Conservation (phyloP, 805 yeast genomes). For the Teunomyces panamensis region DNA sequence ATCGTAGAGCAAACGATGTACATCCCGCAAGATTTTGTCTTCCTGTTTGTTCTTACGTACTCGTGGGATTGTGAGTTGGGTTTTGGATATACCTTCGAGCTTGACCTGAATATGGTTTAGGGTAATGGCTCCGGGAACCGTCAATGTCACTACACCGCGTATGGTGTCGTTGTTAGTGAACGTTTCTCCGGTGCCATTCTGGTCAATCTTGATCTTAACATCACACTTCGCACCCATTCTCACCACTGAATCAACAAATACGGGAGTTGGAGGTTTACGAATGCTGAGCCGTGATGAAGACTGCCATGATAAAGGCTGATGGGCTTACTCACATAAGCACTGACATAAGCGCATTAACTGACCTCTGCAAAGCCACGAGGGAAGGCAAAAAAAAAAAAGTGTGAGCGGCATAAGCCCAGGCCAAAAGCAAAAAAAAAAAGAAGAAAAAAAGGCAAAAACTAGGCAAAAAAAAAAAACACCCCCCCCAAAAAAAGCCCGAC, state of each 20-base stretch:
- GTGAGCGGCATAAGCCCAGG: not conserved
- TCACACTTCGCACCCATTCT: conserved; percentile 11
- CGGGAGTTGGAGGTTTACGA: no score
- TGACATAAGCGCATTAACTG: not conserved
- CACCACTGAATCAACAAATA: not conserved
- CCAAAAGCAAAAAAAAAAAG: no score
- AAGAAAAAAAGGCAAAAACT: no score
- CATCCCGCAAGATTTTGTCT: conserved; percentile 26
- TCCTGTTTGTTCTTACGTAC: conserved; percentile 6
- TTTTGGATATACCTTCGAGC: conserved; percentile 46
- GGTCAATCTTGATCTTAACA: conserved; percentile 35
- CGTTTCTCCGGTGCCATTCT: conserved; percentile 32
- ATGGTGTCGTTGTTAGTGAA: conserved; percentile 48
- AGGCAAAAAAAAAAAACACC: no score
- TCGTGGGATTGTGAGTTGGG: conserved; percentile 32
- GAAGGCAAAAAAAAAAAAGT: not conserved
- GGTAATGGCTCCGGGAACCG: conserved; percentile 39
- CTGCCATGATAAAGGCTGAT: not conserved
- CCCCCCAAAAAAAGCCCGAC: no score
- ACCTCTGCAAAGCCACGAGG: not conserved
- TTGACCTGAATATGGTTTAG: conserved; percentile 50
- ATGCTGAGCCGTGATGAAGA: no score
- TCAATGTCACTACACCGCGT: conserved; percentile 38
- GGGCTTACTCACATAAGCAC: not conserved
- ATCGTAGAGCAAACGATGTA: conserved; percentile 49